Base-by-base conservation (phyloP, 2,329 filamentous ascomycete species). In the Verticillium zaregamsianum region DNA sequence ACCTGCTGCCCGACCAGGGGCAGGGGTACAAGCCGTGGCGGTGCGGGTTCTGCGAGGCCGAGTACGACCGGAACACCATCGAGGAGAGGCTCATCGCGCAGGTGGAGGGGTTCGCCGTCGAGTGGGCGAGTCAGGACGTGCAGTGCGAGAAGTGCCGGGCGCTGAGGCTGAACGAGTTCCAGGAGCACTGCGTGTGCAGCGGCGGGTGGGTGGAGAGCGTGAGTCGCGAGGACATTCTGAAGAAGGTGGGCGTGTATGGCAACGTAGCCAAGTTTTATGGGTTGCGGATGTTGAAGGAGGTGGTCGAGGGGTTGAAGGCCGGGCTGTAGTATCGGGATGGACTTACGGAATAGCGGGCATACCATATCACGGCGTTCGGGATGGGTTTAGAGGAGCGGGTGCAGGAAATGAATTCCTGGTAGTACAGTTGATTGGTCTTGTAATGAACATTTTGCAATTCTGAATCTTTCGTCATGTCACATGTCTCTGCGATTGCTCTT, bases 111-210 rank as follows among this genome's bases (percentile, higher is more conserved):
- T 78, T 90, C 71, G 80, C 92, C 8, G 83, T 92, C 31, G 87
- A 90, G 68, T 99, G 96, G 93, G 83, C 87, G 65, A 91, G 89
- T 37, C 94, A 98, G 77, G 95, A 99, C 74, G 77, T 98, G 62
- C 92, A 92, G 76, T 99, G 95, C 67, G 72, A 70, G 33, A 82
- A 84, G 63, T 90, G 88, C 73, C 86, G 84, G 35, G 92, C 92
- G 68, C 76, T 97, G 45, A 81, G 92, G 71, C 82, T 91, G 49
- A 98, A 97, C 73, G 94, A 97, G 70, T 96, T 98, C 69, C 93
- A 95, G 88, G 94, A 97, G 74, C 93, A 98, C 75, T 99, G 96
- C 76, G 90, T 89, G 12, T 99, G 95, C 79, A 92, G 91, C 64
- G 95, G 95, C 3, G 84, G 85, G 63, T 99, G 95, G 95, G 83